Evolutionary conservation across 169 alveolate species (phyloP).

Genomic region (Cyclospora cayetanensis): DNA sequence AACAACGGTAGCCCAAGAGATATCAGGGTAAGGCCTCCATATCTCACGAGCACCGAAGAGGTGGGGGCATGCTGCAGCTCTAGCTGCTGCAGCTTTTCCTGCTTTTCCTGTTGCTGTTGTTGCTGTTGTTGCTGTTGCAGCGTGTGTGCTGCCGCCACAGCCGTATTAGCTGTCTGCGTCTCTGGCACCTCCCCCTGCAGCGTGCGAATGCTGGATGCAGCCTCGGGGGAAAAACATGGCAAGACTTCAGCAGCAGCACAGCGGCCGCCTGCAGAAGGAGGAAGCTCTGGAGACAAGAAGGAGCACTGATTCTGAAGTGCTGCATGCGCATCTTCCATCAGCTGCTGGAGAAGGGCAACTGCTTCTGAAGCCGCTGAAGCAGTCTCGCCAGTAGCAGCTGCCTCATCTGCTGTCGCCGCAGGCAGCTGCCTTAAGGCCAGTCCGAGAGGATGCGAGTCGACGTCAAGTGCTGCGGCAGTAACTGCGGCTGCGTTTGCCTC

Average conservation of each 20-base stretch:
- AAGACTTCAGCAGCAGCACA: constrained; percentile 15
- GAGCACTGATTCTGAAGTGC: not conserved
- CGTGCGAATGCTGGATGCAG: too few relatives aligned
- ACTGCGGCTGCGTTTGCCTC: constrained; percentile 35
- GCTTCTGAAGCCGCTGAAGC: constrained; percentile 29
- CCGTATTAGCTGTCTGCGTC: not conserved
- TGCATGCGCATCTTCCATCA: constrained; percentile 7
- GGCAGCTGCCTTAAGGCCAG: constrained; percentile 17
- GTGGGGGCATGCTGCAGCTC: not conserved
- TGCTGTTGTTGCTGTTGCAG: not conserved
- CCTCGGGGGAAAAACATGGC: not conserved
- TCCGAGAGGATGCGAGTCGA: constrained; percentile 7
- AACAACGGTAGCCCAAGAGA: constrained; percentile 49
- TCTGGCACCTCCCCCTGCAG: not conserved
- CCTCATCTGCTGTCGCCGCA: not conserved
- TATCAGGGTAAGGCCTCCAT: constrained; percentile 47
- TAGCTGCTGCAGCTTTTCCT: not conserved
- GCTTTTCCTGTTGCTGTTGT: not conserved
- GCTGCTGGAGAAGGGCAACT: constrained; percentile 36
- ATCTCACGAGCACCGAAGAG: not conserved
- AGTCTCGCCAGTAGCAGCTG: not conserved
- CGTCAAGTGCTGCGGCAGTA: constrained; percentile 23
- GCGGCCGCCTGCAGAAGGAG: constrained; percentile 50
- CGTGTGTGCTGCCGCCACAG: too few relatives aligned
- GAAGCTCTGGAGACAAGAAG: constrained; percentile 35